Evolutionary conservation across 208 protist genomes (phyloP).

Genomic region (Wallacemonas rigidus): DNA sequence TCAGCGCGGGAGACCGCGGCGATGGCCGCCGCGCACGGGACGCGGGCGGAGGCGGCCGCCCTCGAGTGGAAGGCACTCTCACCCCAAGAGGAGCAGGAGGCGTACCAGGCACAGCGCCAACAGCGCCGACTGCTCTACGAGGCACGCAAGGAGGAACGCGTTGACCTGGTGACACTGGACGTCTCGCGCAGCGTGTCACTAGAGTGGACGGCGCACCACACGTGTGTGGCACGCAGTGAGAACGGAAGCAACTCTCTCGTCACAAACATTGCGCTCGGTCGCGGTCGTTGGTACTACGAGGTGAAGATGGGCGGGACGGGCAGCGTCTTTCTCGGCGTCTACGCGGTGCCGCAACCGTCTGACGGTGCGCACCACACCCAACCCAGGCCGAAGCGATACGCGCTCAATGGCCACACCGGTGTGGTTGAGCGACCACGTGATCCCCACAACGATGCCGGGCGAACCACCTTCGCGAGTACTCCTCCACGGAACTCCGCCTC

Average conservation of each 20-base stretch:
- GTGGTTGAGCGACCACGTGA: constrained; percentile 35
- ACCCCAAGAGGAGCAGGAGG: constrained; percentile 27
- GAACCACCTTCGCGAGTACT: too few relatives aligned
- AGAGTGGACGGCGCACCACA: constrained; percentile 74
- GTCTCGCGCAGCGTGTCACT: constrained; percentile 63
- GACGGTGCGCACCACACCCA: constrained; percentile 11
- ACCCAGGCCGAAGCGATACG: constrained; percentile 30
- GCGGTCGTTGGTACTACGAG: constrained; percentile 91
- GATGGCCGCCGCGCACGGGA: constrained; percentile 14
- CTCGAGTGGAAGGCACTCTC: constrained; percentile 6
- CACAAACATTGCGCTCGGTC: constrained; percentile 54
- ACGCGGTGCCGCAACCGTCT: constrained; percentile 33
- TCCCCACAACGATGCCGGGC: not conserved
- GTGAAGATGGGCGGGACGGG: constrained; percentile 62
- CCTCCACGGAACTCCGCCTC: not conserved
- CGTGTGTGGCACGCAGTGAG: constrained; percentile 62
- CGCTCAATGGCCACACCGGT: constrained; percentile 80
- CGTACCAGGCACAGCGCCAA: constrained; percentile 59
- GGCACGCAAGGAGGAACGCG: constrained; percentile 54
- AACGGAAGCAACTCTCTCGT: constrained; percentile 45
- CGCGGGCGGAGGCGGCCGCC: not conserved
- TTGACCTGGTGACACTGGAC: constrained; percentile 61
- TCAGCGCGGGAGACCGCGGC: constrained; percentile 6
- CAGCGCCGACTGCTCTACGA: constrained; percentile 74
- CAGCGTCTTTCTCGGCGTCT: constrained; percentile 75